Base-by-base conservation (phyloP, 1,284 basidiomycete species). In the Trichosporon ovoides region DNA sequence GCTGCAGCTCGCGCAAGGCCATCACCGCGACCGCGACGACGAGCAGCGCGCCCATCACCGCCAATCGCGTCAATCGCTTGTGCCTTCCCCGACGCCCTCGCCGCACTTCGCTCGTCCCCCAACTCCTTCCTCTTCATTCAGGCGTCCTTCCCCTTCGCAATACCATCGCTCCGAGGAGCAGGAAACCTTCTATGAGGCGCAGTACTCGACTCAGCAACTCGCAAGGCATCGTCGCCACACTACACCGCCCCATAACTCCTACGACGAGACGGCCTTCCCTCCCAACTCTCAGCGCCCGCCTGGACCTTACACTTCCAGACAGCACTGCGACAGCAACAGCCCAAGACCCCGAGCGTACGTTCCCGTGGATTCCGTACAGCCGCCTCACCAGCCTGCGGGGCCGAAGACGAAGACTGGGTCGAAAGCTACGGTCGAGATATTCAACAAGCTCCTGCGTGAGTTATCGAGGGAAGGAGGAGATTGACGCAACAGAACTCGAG, bases 401-500 rank as follows among this genome's bases (percentile, higher is more conserved):
- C 49, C 34, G 13, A 34, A 13, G 31, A 38, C 37, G n/a, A 34
- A 51, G 49, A 19, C 49, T 9, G 35, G 20, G 7, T 36, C 49
- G 1, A 48, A 48, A n/a, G 43, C 53, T 7, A 48, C 28, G 10
- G 43, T 49, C 4, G 43, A 35, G 19, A 34, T 55, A 7, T 28
- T 55, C 22, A 36, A 33, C 28, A 52, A 34, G n/a, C 34, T 36
- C 4, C 11, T 20, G 3, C 31, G 57, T 58, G 20, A 18, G 52
- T 38, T 14, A 16, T 2, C 7, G 24, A 14, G 2, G 28, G 5
- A 11, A 7, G 4, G 2, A n/a, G n/a, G n/a, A 6, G 11, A 22
- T 49, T 55, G n/a, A 59, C 40, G 12, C 5, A 9, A 2, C 58
- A 63, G 61, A 60, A 13, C 36, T 63, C 22, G 40, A 49, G 18